Evolutionary conservation across 345 rosid genomes (phyloP).

Genomic region (Balakata baccata): DNA sequence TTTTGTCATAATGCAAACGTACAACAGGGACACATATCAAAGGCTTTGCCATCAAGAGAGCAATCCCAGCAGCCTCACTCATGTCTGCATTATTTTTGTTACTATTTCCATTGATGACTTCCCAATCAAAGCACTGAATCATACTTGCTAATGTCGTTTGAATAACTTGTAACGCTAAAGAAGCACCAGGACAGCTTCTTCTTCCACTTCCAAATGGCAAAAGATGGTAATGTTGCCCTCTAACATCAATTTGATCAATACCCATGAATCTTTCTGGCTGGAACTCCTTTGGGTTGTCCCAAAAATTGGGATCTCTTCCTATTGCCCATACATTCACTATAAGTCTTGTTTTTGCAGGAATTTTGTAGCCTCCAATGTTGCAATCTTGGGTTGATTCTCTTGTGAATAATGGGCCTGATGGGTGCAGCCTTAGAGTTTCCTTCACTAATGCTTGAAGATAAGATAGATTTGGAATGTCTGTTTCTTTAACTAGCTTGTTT

Average conservation of each 20-base stretch:
- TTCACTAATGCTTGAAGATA: constrained; percentile 10
- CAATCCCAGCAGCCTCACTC: constrained; percentile 10
- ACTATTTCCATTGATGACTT: constrained; percentile 18
- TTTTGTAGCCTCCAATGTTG: not conserved
- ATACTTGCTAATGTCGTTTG: constrained; percentile 24
- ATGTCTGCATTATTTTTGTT: not conserved
- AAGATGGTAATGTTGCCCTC: constrained; percentile 25
- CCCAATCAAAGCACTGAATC: constrained; percentile 30
- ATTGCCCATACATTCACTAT: constrained; percentile 7
- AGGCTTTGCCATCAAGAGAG: constrained; percentile 1
- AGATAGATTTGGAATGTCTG: constrained; percentile 4
- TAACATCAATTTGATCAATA: not conserved
- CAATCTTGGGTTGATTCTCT: constrained; percentile 12
- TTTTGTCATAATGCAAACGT: not conserved
- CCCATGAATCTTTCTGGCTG: constrained; percentile 3
- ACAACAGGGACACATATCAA: not conserved
- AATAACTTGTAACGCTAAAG: constrained; percentile 24
- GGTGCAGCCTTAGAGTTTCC: constrained; percentile 6
- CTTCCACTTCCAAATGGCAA: constrained; percentile 56
- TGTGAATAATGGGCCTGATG: constrained; percentile 7
- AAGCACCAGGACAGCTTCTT: constrained; percentile 47
- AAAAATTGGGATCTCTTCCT: constrained; percentile 6
- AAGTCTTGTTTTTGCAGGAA: constrained; percentile 6
- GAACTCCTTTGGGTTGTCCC: constrained; percentile 1
- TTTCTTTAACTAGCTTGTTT: not conserved